Percentiles rank a stretch among this genome's conserved stretches.
Conservation (phyloP, 2,329 filamentous ascomycete genomes). For the Sclerotinia subarctica region DNA sequence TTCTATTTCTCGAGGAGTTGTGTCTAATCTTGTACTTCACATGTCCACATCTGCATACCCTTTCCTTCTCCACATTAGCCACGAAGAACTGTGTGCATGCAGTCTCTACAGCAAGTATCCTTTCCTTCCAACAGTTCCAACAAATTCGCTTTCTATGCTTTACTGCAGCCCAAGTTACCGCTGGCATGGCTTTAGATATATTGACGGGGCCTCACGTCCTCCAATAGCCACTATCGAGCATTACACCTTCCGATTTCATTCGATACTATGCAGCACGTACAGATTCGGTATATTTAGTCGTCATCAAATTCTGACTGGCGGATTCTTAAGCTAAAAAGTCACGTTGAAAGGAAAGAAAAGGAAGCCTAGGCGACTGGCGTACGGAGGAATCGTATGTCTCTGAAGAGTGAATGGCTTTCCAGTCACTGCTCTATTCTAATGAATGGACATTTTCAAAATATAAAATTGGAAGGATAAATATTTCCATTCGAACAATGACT, state of each 20-base stretch:
- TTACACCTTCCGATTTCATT: background rate
- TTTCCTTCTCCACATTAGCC: too few relatives aligned
- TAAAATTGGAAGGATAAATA: background rate
- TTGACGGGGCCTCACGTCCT: background rate
- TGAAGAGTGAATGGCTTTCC: background rate
- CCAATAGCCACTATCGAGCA: background rate
- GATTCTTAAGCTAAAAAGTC: background rate
- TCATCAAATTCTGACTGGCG: background rate
- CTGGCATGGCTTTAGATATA: background rate
- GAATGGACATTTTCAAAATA: background rate
- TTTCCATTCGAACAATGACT: background rate
- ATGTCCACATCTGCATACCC: too few relatives aligned
- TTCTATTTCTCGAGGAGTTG: too few relatives aligned
- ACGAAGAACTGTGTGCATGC: background rate
- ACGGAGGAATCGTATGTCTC: background rate
- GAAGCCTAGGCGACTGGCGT: background rate
- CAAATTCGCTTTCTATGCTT: background rate
- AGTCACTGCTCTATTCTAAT: background rate
- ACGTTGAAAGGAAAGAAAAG: background rate
- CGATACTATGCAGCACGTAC: background rate
- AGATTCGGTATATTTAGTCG: background rate
- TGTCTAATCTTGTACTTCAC: too few relatives aligned
- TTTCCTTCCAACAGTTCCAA: background rate
- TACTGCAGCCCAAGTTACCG: background rate
- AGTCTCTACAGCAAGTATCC: background rate